A percentile compares a stretch with the other conserved stretches of the same genome.
These are phyloP conservation scores for Boechera divaricarpa DNA, from an alignment of 345 rosid species.

Conservation along the genomic window DNA sequence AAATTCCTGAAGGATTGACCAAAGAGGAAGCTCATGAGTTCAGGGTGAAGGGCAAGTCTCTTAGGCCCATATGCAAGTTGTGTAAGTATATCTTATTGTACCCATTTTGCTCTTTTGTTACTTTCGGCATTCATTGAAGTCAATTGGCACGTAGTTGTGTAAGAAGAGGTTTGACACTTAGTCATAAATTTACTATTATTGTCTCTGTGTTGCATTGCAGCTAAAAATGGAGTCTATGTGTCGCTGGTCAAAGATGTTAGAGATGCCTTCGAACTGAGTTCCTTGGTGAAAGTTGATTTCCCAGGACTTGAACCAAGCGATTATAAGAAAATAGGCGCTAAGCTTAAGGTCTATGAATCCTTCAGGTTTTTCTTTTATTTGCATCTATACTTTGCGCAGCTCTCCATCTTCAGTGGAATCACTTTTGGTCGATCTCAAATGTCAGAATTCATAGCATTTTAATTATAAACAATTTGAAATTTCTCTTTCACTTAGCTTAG, in stretches of 20 bases:
- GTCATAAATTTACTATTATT: neutral
- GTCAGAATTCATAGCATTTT: neutral
- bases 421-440: neutral
- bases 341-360: slow-evolving; percentile 68
- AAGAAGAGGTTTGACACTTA: slow-evolving; percentile 14
- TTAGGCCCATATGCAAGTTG: slow-evolving; percentile 82
- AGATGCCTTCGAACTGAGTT: slow-evolving; percentile 86
- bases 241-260: slow-evolving; percentile 79
- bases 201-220: slow-evolving; percentile 50
- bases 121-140: slow-evolving; percentile 2
- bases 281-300: slow-evolving; percentile 83
- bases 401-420: slow-evolving; percentile 23
- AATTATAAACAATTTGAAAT: neutral
- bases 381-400: slow-evolving; percentile 4
- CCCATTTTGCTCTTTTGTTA: neutral
- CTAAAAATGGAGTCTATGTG: slow-evolving; percentile 83
- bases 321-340: slow-evolving; percentile 93
- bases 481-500: neutral
- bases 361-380: neutral
- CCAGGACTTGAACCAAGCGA: slow-evolving; percentile 81
- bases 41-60: slow-evolving; percentile 70
- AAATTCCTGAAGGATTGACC: slow-evolving; percentile 86
- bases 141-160: neutral
- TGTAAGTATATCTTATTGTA: slow-evolving; percentile 48
- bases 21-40: slow-evolving; percentile 70